Percentiles rank a stretch among this genome's conserved stretches.
Conservation (phyloP, 1,284 basidiomycete genomes). For the Cystobasidium sp. region DNA sequence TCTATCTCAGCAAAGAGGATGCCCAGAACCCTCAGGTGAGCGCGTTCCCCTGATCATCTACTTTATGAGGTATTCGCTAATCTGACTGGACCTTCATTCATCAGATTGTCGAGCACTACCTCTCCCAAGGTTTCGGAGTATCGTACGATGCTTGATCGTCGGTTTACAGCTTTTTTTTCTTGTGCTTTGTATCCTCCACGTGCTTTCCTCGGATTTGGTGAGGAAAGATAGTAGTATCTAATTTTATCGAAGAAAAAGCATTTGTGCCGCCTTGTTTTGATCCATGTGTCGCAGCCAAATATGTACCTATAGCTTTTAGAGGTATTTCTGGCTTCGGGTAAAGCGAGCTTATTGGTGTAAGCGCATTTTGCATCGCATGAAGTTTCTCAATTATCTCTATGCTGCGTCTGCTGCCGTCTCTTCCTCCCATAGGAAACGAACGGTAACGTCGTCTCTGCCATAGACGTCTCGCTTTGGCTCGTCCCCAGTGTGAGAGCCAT, state of each 20-base stretch:
- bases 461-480: conserved; percentile 34
- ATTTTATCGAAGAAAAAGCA: no score
- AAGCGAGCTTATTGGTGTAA: no score
- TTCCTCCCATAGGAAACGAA: conserved; percentile 45
- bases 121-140: conserved; percentile 38
- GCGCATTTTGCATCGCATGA: no score
- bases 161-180: neutral
- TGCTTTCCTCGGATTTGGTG: no score
- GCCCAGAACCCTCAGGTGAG: conserved; percentile 40
- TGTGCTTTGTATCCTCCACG: neutral
- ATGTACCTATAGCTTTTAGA: no score
- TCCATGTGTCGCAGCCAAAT: no score
- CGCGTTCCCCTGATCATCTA: neutral
- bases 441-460: conserved; percentile 49
- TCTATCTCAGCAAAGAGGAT: conserved; percentile 43
- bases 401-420: neutral
- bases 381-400: no score
- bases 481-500: conserved; percentile 1
- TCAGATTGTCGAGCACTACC: conserved; percentile 42
- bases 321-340: no score
- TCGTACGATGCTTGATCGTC: conserved; percentile 41
- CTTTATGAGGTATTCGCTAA: neutral
- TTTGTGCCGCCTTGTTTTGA: no score
- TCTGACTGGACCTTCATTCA: neutral
- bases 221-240: no score